Base-by-base conservation (phyloP, 306 rosid species). In the Lathyrus aphaca region DNA sequence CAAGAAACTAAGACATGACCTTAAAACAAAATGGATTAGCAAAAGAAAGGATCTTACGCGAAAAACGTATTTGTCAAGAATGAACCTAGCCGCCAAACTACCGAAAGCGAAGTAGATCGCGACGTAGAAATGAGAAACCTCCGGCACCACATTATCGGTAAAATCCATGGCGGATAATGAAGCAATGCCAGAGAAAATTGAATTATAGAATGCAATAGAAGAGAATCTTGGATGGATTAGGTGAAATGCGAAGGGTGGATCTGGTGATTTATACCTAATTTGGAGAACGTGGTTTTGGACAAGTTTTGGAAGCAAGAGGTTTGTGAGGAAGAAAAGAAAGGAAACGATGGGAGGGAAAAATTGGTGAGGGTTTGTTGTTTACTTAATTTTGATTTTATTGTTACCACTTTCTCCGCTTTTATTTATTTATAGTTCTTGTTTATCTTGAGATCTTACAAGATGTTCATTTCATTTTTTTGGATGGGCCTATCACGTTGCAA, bases 31-130 rank as follows among this genome's bases (percentile, higher is more conserved):
- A 63, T 23, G 13, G 2, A 37, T n/a, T 14, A 46, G 2, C 23
- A 7, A 64, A 61, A 23, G 14, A 10, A 18, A 50, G 74, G 78
- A 80, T 75, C 96, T 82, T 87, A 94, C 96, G 56, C 86, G 84
- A 57, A 88, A 90, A 68, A 94, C 66, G 88, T 62, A 88, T 82
- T 66, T 88, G 79, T 93, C 97, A 13, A 93, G 79, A 39, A 88
- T 23, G 86, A 84, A 75, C 74, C 93, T 81, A 10, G 85, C 88
- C 14, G 38, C 80, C 30, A 80, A 68, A 79, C 78, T 81, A 68
- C 78, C 76, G 18, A 84, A 21, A 14, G 96, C 85, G 76, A 86
- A 86, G 83, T 69, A 91, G 83, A 90, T 42, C 50, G 91, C 88
- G 74, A 84, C 21, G 66, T 71, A 4, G 75, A 88, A 88, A 82